Evolutionary conservation across 2,329 filamentous ascomycete species (phyloP).

Genomic region (Macrophomina phaseolina): DNA sequence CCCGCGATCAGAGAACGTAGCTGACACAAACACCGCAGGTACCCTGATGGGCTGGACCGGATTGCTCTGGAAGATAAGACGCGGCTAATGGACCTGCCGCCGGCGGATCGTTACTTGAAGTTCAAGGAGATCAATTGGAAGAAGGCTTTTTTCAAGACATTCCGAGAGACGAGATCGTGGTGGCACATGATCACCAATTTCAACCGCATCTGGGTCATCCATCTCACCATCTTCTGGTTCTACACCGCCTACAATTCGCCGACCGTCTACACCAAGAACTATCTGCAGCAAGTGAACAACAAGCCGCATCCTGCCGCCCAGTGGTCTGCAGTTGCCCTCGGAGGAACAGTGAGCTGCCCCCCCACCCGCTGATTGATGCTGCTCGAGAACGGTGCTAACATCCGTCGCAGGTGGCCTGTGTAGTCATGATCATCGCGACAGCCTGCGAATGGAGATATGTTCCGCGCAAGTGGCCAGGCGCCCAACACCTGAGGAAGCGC

Average conservation of each 20-base stretch:
- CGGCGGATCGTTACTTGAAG: slow-evolving; percentile 86
- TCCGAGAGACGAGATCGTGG: slow-evolving; percentile 96
- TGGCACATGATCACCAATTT: slow-evolving; percentile 97
- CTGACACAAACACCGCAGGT: slow-evolving; percentile 53
- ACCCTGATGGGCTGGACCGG: slow-evolving; percentile 95
- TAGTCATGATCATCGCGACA: slow-evolving; percentile 91
- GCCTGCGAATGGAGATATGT: slow-evolving; percentile 93
- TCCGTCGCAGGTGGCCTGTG: slow-evolving; percentile 61
- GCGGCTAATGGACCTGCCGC: slow-evolving; percentile 86
- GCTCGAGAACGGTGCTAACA: too few relatives aligned
- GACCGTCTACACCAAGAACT: slow-evolving; percentile 77
- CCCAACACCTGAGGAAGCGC: slow-evolving; percentile 91
- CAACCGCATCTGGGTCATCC: slow-evolving; percentile 99
- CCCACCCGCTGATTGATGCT: too few relatives aligned
- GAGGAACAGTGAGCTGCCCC: slow-evolving; percentile 63
- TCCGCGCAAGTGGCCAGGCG: slow-evolving; percentile 90
- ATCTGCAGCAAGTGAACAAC: slow-evolving; percentile 85
- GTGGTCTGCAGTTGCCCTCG: slow-evolving; percentile 86
- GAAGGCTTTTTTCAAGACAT: slow-evolving; percentile 99
- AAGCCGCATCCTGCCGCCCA: slow-evolving; percentile 70
- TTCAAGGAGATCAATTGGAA: slow-evolving; percentile 96
- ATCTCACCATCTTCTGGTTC: slow-evolving; percentile 91
- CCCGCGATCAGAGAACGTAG: neutral
- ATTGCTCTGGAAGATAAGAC: slow-evolving; percentile 94
- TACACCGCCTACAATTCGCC: slow-evolving; percentile 92